These are phyloP conservation scores for Capsella rubella DNA, from an alignment of 441 rosid species.

Conservation along the genomic window DNA sequence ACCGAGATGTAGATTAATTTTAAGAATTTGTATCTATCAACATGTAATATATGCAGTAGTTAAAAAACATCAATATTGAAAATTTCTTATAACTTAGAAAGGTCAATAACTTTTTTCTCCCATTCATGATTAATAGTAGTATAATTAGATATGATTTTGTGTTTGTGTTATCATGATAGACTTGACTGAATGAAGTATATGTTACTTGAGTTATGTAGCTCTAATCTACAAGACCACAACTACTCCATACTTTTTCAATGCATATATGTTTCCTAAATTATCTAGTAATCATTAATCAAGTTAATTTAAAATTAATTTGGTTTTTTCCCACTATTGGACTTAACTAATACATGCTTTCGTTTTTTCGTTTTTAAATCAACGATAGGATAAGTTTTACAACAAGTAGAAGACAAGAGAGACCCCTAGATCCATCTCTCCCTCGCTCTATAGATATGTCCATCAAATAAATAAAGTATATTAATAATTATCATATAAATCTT, in stretches of 20 bases:
- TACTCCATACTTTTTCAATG: constrained; percentile 3
- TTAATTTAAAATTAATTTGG: constrained; percentile 7
- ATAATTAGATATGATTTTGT: not conserved
- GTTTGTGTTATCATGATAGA: not conserved
- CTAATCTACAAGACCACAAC: constrained; percentile 18
- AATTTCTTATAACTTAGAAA: not conserved
- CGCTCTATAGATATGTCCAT: too few species aligned
- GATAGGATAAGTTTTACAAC: constrained; percentile 23
- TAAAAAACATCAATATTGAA: not conserved
- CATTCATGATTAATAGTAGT: constrained; percentile 4
- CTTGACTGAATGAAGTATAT: constrained; percentile 6
- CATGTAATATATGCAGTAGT: not conserved
- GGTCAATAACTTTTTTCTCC: not conserved
- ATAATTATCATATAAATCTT: not conserved
- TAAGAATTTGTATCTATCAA: not conserved
- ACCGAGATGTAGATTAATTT: not conserved
- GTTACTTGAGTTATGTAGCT: constrained; percentile 5
- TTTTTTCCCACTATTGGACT: constrained; percentile 23
- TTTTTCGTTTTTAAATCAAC: not conserved
- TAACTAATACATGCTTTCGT: constrained; percentile 17
- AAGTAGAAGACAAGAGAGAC: not conserved
- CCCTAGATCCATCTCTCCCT: not conserved
- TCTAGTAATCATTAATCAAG: constrained; percentile 12
- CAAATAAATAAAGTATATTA: not conserved
- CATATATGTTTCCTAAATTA: not conserved